phyloP scores from a whole-genome alignment of 805 yeast genomes.

The Blastobotrys americana region DNA sequence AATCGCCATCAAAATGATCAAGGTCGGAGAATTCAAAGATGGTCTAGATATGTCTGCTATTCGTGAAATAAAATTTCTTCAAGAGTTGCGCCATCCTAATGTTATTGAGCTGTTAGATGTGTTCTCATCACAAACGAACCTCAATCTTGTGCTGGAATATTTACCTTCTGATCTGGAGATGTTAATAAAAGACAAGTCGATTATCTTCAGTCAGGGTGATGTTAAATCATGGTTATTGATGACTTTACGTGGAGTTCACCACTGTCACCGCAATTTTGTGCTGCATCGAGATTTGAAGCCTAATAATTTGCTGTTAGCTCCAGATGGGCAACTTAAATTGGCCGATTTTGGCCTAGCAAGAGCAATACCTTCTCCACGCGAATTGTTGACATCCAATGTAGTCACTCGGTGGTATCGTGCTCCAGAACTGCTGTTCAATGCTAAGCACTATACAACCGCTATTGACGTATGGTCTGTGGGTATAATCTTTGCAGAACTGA shows the following conservation, averaged over 20 bases:
- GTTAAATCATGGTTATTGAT: conserved; percentile 89
- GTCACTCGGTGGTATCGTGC: conserved; percentile 98
- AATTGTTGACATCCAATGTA: conserved; percentile 80
- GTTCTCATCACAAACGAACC: conserved; percentile 53
- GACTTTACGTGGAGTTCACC: conserved; percentile 92
- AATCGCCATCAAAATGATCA: conserved; percentile 93
- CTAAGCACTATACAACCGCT: conserved; percentile 81
- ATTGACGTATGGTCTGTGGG: conserved; percentile 97
- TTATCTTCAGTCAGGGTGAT: conserved; percentile 78
- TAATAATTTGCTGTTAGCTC: conserved; percentile 77
- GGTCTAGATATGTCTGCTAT: conserved; percentile 97
- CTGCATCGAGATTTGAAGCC: conserved; percentile 93
- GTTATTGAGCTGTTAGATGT: conserved; percentile 88
- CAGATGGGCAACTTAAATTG: conserved; percentile 79
- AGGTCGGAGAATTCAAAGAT: conserved; percentile 87
- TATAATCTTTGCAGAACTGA: conserved; percentile 88
- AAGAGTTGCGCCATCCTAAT: conserved; percentile 69
- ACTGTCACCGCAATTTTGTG: conserved; percentile 86
- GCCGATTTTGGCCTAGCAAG: conserved; percentile 98
- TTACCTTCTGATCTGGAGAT: conserved; percentile 88
- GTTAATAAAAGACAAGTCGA: conserved; percentile 68
- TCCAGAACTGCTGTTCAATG: conserved; percentile 86
- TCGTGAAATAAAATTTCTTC: conserved; percentile 83
- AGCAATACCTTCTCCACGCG: conserved; percentile 56
- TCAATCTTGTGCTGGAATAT: conserved; percentile 88